A percentile compares a stretch with the other conserved stretches of the same genome.
Conservation (phyloP, 768 basidiomycete species). For the Suillus americanus region DNA sequence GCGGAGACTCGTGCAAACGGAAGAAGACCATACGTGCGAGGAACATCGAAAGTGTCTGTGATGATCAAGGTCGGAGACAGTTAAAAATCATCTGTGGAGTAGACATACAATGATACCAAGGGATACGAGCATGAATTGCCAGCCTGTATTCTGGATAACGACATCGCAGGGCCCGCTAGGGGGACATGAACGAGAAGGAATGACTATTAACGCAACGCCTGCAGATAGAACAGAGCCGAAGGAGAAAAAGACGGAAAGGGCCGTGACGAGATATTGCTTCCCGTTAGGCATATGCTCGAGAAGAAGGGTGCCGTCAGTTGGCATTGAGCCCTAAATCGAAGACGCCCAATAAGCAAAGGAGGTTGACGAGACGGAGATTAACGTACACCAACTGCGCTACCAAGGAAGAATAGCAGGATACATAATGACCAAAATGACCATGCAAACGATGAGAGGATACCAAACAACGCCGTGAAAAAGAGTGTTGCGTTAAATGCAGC, state of each 20-base stretch:
- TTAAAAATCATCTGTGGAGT: constrained; percentile 5
- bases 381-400: constrained; percentile 90
- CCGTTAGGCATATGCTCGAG: constrained; percentile 90
- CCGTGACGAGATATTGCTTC: constrained; percentile 91
- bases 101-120: constrained; percentile 80
- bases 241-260: constrained; percentile 94
- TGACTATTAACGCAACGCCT: constrained; percentile 71
- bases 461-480: constrained; percentile 88
- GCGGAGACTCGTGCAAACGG: constrained; percentile 90
- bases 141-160: constrained; percentile 73
- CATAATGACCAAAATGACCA: constrained; percentile 71
- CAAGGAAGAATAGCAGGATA: constrained; percentile 78
- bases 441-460: constrained; percentile 73
- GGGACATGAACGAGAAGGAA: constrained; percentile 77
- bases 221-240: constrained; percentile 88
- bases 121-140: constrained; percentile 79
- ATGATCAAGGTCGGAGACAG: constrained; percentile 7
- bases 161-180: constrained; percentile 58
- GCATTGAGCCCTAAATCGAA: constrained; percentile 81
- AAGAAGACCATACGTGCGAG: constrained; percentile 86
- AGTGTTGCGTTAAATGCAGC: constrained; percentile 92
- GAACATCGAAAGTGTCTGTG: constrained; percentile 86
- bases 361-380: not conserved
- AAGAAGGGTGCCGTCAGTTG: constrained; percentile 91
- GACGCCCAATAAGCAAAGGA: constrained; percentile 4